A percentile compares a stretch with the other conserved stretches of the same genome.
phyloP scores from a whole-genome alignment of 495 filamentous ascomycete genomes.

The Lasiosphaeria ovina region DNA sequence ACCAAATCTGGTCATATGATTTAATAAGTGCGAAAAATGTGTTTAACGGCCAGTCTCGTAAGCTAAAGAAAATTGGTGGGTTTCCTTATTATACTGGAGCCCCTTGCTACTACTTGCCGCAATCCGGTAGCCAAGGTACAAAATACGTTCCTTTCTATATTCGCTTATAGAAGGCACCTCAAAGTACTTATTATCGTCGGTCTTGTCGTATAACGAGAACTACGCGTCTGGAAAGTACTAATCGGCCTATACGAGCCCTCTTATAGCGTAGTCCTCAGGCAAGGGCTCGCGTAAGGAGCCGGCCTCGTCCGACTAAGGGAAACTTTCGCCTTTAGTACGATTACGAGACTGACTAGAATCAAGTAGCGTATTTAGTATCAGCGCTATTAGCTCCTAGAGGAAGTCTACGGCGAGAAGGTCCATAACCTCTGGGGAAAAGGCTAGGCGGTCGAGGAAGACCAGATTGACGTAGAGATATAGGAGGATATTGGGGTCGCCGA shows the following conservation, averaged over 20 bases:
- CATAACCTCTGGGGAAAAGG: constrained; percentile 51
- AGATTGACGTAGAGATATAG: constrained; percentile 67
- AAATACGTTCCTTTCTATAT: constrained; percentile 66
- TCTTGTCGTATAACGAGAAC: constrained; percentile 64
- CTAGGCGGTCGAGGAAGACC: constrained; percentile 64
- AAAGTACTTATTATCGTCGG: constrained; percentile 75
- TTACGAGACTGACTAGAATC: constrained; percentile 39
- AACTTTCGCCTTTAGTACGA: constrained; percentile 49
- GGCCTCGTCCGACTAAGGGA: constrained; percentile 54
- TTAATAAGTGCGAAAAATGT: too few species aligned
- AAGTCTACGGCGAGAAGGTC: constrained; percentile 41
- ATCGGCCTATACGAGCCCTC: constrained; percentile 70
- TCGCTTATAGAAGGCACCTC: constrained; percentile 65
- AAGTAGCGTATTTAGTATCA: constrained; percentile 65
- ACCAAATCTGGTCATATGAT: too few species aligned
- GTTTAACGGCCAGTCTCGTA: too few species aligned
- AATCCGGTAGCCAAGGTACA: constrained; percentile 67
- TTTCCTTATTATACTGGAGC: constrained; percentile 34
- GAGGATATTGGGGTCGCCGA: constrained; percentile 61
- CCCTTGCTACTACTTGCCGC: constrained; percentile 39
- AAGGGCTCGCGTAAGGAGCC: constrained; percentile 59
- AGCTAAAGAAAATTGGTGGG: constrained; percentile 39
- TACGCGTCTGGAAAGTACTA: constrained; percentile 66
- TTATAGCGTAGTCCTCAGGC: constrained; percentile 79
- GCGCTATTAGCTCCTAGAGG: constrained; percentile 64